Evolutionary conservation across 1,139 yeast species (phyloP).

Genomic region (Geotrichum phurueaensis): DNA sequence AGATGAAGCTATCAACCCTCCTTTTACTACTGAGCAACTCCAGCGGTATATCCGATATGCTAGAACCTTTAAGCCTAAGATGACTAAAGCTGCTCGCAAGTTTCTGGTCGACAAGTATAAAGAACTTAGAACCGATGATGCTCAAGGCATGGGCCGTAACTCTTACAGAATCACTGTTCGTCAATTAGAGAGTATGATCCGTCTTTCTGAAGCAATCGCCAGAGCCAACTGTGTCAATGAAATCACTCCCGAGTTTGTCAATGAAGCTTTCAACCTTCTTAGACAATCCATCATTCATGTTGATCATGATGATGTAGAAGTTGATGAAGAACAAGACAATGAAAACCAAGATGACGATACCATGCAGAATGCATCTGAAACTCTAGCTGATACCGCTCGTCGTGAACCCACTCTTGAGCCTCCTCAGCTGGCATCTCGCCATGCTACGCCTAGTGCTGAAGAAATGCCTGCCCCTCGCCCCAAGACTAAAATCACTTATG

Average conservation of each 20-base stretch:
- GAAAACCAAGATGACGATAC: conserved; percentile 82
- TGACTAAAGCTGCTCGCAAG: conserved; percentile 77
- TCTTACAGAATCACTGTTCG: conserved; percentile 95
- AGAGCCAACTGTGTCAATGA: conserved; percentile 92
- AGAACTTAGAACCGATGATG: conserved; percentile 83
- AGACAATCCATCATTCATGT: conserved; percentile 91
- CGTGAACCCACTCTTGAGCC: conserved; percentile 14
- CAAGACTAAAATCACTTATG: conserved; percentile 66
- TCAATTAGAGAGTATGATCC: conserved; percentile 86
- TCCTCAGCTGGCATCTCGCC: conserved; percentile 9
- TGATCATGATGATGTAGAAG: conserved; percentile 87
- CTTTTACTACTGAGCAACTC: conserved; percentile 82
- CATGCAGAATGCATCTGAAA: conserved; percentile 20
- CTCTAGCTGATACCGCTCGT: conserved; percentile 11
- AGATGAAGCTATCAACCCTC: conserved; percentile 87
- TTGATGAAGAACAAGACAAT: conserved; percentile 46
- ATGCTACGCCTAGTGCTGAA: conserved; percentile 1
- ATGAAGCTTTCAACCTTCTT: conserved; percentile 86
- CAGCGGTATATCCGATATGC: conserved; percentile 89
- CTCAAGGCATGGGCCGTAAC: conserved; percentile 78
- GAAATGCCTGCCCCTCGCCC: conserved; percentile 24
- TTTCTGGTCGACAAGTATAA: conserved; percentile 75
- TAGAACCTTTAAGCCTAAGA: conserved; percentile 82
- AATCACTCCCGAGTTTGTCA: conserved; percentile 80
- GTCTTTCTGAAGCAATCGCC: conserved; percentile 94